Evolutionary conservation across 495 filamentous ascomycete species (phyloP).

Genomic region (Penicillium longicatenatum): DNA sequence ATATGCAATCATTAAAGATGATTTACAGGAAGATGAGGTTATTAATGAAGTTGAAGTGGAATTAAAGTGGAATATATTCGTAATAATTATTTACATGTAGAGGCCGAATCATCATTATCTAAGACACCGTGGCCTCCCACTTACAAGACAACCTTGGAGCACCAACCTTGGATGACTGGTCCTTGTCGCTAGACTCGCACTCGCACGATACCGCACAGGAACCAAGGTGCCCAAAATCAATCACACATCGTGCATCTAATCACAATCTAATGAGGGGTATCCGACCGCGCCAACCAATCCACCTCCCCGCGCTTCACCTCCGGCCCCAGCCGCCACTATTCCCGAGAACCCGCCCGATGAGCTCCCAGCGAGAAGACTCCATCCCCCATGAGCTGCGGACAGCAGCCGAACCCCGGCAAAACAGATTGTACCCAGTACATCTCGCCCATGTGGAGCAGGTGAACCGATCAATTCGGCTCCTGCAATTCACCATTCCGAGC

Average conservation of each 20-base stretch:
- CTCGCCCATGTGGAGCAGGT: slow-evolving; percentile 50
- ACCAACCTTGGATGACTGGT: too few relatives aligned
- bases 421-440: slow-evolving; percentile 51
- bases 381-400: slow-evolving; percentile 66
- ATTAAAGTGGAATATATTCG: background rate
- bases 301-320: slow-evolving; percentile 9
- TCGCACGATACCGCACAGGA: background rate
- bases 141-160: background rate
- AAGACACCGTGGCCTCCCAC: background rate
- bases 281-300: slow-evolving; percentile 15
- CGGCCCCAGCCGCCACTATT: background rate
- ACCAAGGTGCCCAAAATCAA: background rate
- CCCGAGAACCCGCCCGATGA: slow-evolving; percentile 28
- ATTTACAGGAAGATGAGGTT: background rate
- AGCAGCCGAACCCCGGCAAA: slow-evolving; percentile 67
- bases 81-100: background rate
- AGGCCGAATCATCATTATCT: background rate
- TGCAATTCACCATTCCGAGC: slow-evolving; percentile 44
- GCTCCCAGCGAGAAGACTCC: slow-evolving; percentile 35
- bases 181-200: background rate
- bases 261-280: slow-evolving; percentile 18
- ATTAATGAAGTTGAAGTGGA: background rate
- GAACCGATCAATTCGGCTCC: slow-evolving; percentile 51
- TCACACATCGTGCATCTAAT: background rate
- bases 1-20: background rate